Conservation (phyloP, 108 stramenopile genomes). For the Discostella stelligeroides region DNA sequence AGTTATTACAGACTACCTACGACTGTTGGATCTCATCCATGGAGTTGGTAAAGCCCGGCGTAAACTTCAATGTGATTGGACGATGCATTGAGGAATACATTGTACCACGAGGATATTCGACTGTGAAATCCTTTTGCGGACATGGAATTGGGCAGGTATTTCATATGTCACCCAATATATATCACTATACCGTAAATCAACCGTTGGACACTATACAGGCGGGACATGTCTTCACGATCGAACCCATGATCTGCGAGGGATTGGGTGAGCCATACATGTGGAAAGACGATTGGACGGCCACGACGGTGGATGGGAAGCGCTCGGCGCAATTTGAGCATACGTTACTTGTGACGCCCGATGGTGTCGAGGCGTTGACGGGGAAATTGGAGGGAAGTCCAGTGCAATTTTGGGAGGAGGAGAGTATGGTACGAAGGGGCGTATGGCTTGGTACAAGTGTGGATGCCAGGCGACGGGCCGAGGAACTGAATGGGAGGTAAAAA, state of each 20-base stretch:
- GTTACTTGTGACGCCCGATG: slow-evolving; percentile 82
- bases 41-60: slow-evolving; percentile 73
- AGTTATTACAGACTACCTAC: slow-evolving; percentile 88
- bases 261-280: slow-evolving; percentile 63
- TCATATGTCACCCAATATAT: slow-evolving; percentile 94
- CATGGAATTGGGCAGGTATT: slow-evolving; percentile 96
- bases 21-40: slow-evolving; percentile 85
- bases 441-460: slow-evolving; percentile 75
- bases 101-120: slow-evolving; percentile 61
- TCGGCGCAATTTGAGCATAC: slow-evolving; percentile 97
- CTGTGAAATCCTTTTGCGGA: slow-evolving; percentile 91
- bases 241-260: slow-evolving; percentile 99
- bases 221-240: slow-evolving; percentile 99
- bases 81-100: slow-evolving; percentile 90
- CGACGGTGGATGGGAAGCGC: slow-evolving; percentile 80
- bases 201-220: slow-evolving; percentile 85
- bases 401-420: slow-evolving; percentile 91
- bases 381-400: slow-evolving; percentile 77
- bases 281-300: slow-evolving; percentile 98
- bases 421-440: slow-evolving; percentile 66
- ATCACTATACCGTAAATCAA: slow-evolving; percentile 94
- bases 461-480: slow-evolving; percentile 47
- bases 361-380: slow-evolving; percentile 89
- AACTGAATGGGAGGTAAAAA: slow-evolving; percentile 40
- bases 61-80: slow-evolving; percentile 93